Evolutionary conservation across 2,329 filamentous ascomycete species (phyloP), one percentile per base, ranked within the genome.

Genomic region (Lasiodiplodia hormozganensis): DNA sequence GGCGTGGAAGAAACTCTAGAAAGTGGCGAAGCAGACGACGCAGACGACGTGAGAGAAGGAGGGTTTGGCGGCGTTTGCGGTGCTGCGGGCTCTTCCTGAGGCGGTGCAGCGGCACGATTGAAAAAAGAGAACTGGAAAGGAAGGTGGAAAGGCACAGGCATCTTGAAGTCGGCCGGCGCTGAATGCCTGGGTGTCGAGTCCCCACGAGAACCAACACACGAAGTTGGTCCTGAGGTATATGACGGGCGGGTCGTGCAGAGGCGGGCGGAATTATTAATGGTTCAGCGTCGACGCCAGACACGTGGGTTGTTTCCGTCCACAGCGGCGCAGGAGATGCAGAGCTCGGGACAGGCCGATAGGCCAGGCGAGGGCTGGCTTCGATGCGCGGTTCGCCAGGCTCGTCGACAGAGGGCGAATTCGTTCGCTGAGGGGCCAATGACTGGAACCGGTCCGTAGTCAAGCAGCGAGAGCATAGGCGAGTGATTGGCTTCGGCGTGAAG

Each of bases 341-440:
- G 69, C 62, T 51, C 43, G 58, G 58, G 58, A 31, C 43, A 62
- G 58, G 43, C 58, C 58, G 58, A 62, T 62, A 62, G 58, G 58
- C 71, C 72, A 73, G 72, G 75, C 76, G 75, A 73, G 68, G 70
- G 69, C 69, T 70, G 71, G 72, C 65, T 47, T 25, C 57, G 57
- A n/a, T 62, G 58, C 43, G 60, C 47, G 54, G 47, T 23, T 36
- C 60, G 28, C 60, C 60, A 64, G 60, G 38, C 47, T 52, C 21
- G 47, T 31, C 7, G 58, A 25, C 16, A 21, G 12, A 25, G 12
- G 16, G 38, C 56, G 31, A 43, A 14, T 47, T 51, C 60, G 60
- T 51, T 31, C 18, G 60, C 36, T 49, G 60, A 18, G 28, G 25
- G 31, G 62, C 62, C 62, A 65, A 65, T 56, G 62, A 56, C 62